Evolutionary conservation across 345 rosid species (phyloP), one percentile per base, ranked within the genome.

Genomic region (Citrus inodora): DNA sequence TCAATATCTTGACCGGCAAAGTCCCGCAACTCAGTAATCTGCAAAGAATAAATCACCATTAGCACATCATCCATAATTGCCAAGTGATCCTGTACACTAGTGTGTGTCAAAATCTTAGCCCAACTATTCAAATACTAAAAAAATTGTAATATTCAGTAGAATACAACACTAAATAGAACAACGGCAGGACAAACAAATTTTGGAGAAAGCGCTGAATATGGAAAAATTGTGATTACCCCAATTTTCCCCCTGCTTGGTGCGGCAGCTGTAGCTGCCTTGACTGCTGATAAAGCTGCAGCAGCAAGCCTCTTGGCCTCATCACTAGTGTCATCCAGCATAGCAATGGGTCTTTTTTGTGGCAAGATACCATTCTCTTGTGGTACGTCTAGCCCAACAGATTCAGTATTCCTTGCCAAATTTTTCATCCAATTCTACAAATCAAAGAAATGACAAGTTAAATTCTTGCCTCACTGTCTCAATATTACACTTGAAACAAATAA

Each of bases 251-350:
- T 82, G 80, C 78, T 82, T 6, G 87, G 79, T 27, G 92, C 91
- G 63, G 89, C 90, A 8, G 91, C 93, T 5, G 91, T 83, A 59
- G 95, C 96, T 74, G 89, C 91, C 88, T 82, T 90, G 42, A 92
- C 94, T 2, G 99, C 99, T 76, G 93, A 87, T 37, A 95, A 87
- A 71, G 98, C 99, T 68, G 98, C 94, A n/a, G 95, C 92, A 24
- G 97, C 97, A 76, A 91, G 67, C 78, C 73, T 89, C 87, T 83
- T 92, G 74, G 94, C 87, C 78, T 92, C 93, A 73, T 90, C 96
- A 77, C 83, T 79, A 19, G 79, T 75, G 42, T 73, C 80, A 81
- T 68, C 84, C 78, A 81, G 86, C 73, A 33, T 13, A 67, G 69
- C 74, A 11, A 6, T 35, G 67, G 78, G 80, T 81, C 78, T 83